Base-by-base conservation (phyloP, 805 yeast species). In the Myxozyma vanderwaltii region DNA sequence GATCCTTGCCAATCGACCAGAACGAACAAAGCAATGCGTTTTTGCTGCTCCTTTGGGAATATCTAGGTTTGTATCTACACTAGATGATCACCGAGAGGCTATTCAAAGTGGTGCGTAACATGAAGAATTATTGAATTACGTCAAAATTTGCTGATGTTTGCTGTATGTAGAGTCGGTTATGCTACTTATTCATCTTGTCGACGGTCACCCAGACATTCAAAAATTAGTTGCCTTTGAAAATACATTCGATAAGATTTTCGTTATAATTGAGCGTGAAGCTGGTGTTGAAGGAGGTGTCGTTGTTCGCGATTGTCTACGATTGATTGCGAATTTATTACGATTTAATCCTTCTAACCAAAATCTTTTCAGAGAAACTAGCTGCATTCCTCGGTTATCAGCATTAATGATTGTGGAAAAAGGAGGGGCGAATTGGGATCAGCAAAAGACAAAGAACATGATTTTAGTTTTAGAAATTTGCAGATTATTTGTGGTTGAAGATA, bases 141-240 rank as follows among this genome's bases (percentile, higher is more conserved):
- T 19, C 12, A 6, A 29, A 21, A 26, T 2, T 24, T 49, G 26
- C 44, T 35, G 21, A 48, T 24, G 12, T 21, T 19, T 19, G 36
- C 13, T 27, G 21, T 26, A 3, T 12, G 26, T 21, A 58, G 78
- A 94, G 73, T 84, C 94, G 2, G 58, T 66, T 6, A 74, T 92
- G 52, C 76, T 95, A n/a, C 76, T 95, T 51, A 86, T 88, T 85
- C 86, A 91, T 10, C 78, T 94, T 2, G 95, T 85, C 12, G 85
- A 86, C 66, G 86, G 88, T 60, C 89, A 90, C 67, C 83, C 85
- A 59, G 92, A 89, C 71, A 85, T 92, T 33, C 99, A 94, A 71
- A 91, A 91, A 69, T 76, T 94, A 19, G 95, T 95, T 8, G 99
- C 96, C 0, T 94, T 94, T 70, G 97, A 94, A 71, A 91, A 89